Evolutionary conservation across 768 basidiomycete genomes (phyloP).

Genomic region (Tylopilus sp.): DNA sequence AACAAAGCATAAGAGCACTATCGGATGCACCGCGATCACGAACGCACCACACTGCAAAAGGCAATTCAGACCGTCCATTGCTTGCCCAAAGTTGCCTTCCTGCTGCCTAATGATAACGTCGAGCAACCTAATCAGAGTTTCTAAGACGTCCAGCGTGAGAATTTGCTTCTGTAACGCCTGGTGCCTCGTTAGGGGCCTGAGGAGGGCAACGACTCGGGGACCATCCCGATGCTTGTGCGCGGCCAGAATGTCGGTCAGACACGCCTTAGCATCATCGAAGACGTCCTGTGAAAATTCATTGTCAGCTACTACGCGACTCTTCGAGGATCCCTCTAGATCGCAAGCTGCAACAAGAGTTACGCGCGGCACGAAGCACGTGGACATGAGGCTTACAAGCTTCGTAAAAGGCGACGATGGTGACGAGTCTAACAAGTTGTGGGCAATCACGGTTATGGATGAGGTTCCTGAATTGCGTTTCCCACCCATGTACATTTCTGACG

Average conservation of each 20-base stretch:
- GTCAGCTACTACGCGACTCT: neutral
- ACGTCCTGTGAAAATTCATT: neutral
- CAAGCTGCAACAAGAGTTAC: conserved; percentile 1
- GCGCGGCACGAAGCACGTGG: too few relatives aligned
- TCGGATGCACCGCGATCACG: neutral
- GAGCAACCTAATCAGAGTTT: conserved; percentile 9
- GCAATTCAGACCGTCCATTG: conserved; percentile 20
- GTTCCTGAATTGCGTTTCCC: conserved; percentile 8
- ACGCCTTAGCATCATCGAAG: conserved; percentile 15
- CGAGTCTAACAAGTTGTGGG: conserved; percentile 19
- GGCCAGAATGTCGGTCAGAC: conserved; percentile 3
- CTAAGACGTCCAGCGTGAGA: conserved; percentile 14
- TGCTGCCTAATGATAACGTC: conserved; percentile 2
- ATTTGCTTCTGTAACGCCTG: conserved; percentile 11
- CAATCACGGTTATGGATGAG: conserved; percentile 12
- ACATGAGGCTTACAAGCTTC: conserved; percentile 15
- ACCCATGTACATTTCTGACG: conserved; percentile 12
- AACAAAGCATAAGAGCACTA: neutral
- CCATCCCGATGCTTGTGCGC: conserved; percentile 15
- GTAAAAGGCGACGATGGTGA: conserved; percentile 20
- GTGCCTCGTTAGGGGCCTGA: conserved; percentile 20
- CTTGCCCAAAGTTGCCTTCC: conserved; percentile 13
- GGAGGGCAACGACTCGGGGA: conserved; percentile 16
- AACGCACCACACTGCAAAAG: conserved; percentile 19
- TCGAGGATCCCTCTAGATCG: neutral